A percentile compares a stretch with the other conserved stretches of the same genome.
phyloP scores from a whole-genome alignment of 1,284 basidiomycete species.

The Anthracocystis walkeri region DNA sequence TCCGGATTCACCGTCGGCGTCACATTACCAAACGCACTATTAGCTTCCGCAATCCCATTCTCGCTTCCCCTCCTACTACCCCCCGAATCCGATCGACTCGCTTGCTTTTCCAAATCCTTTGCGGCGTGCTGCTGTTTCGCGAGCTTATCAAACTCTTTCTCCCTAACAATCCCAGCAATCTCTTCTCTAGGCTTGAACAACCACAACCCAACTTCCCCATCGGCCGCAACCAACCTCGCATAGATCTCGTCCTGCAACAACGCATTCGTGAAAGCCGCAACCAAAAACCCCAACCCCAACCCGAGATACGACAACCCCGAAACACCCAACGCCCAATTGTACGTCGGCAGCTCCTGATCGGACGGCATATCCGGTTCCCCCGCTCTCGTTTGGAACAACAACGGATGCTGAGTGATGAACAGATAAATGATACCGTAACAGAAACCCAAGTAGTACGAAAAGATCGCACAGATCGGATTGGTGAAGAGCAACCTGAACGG shows the following conservation, averaged over 20 bases:
- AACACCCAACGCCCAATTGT: conserved; percentile 70
- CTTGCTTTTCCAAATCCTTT: background rate
- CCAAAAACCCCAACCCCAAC: conserved; percentile 71
- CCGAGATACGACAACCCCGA: conserved; percentile 71
- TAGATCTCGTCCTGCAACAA: conserved; percentile 71
- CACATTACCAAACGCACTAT: conserved; percentile 17
- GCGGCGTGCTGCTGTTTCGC: background rate
- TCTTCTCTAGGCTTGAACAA: conserved; percentile 30
- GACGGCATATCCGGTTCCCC: conserved; percentile 62
- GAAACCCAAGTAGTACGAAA: conserved; percentile 72
- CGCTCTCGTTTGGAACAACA: conserved; percentile 68
- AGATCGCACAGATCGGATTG: conserved; percentile 68
- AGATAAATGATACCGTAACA: conserved; percentile 71
- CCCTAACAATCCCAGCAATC: conserved; percentile 18
- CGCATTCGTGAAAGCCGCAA: conserved; percentile 69
- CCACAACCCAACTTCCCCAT: conserved; percentile 48
- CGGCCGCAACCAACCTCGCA: conserved; percentile 48
- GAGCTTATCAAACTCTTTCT: conserved; percentile 1
- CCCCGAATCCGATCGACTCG: background rate
- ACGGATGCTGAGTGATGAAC: conserved; percentile 70
- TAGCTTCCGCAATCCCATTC: conserved; percentile 6
- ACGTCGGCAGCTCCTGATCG: conserved; percentile 67
- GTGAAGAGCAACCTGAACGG: conserved; percentile 69
- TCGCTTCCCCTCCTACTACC: conserved; percentile 2
- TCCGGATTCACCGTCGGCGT: conserved; percentile 20